Base-by-base conservation (phyloP, 83 land plant genomes). In the Larix sibirica region DNA sequence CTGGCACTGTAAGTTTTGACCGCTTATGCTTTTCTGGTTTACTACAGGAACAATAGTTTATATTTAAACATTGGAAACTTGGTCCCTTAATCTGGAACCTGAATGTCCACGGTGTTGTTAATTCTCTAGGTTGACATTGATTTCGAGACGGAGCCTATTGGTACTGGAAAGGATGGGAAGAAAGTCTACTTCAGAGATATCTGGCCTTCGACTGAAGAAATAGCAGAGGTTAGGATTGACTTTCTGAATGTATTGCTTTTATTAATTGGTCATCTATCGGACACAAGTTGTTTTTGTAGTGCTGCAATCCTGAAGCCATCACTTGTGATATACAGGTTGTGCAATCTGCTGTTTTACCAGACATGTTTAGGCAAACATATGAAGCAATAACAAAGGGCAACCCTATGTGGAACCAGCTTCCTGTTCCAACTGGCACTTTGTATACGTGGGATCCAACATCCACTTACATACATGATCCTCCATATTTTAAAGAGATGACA, bases 171-270 rank as follows among this genome's bases (percentile, higher is more conserved):
- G 59, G 95, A 90, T 84, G 99, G 99, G 9, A 94, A 91, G 81
- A 82, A 84, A 56, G 93, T 95, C 10, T 97, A 86, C 70, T 89
- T 97, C 65, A 94, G 85, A 85, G 98, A 95, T 87, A 91, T 97
- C 36, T 97, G 98, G 98, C 99, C 99, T 33, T 83, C 97, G 26
- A 92, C 74, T 42, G 98, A 95, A 75, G 99, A 97, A 86, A 87
- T 95, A 81, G 94, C 98, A 23, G 73, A 92, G 92, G 98, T 95
- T 62, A 83, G 83, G 20, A 58, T 1, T 23, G 42, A 9, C 7
- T 67, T 67, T 36, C 5, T 18, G 31, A 70, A 76, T 26, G 20
- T n/a, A 47, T 6, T 54, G 40, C 28, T 76, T 54, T 23, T 44
- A 54, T 28, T 2, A 16, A 54, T 21, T 76, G 58, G 58, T 50